Conservation (phyloP, 257 asterid genomes). For the Ehretia macrophylla region DNA sequence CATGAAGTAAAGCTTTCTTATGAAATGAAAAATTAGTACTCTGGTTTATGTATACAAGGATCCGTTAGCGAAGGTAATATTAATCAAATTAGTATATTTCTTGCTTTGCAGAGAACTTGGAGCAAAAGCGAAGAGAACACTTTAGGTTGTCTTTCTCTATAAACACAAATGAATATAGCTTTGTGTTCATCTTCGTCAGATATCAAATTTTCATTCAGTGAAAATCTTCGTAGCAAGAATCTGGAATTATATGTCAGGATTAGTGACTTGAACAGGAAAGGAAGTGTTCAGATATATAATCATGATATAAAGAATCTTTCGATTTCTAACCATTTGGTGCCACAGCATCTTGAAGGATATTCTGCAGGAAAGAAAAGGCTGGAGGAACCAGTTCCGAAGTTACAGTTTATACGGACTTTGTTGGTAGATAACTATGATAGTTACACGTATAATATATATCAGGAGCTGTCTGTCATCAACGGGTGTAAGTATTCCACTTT, state of each 20-base stretch:
- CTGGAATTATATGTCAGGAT: conserved; percentile 31
- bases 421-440: conserved; percentile 96
- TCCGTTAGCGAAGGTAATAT: neutral
- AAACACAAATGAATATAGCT: conserved; percentile 39
- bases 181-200: conserved; percentile 50
- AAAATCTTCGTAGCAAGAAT: conserved; percentile 32
- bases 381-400: conserved; percentile 41
- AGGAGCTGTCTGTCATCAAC: conserved; percentile 82
- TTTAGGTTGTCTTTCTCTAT: neutral
- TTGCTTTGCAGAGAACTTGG: neutral
- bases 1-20: too few relatives aligned
- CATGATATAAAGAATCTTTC: conserved; percentile 32
- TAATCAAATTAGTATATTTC: neutral
- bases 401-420: conserved; percentile 62
- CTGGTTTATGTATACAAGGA: neutral
- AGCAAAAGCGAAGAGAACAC: neutral
- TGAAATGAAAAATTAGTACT: neutral
- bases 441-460: conserved; percentile 90
- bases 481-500: conserved; percentile 55
- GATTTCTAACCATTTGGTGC: conserved; percentile 54
- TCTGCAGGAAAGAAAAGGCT: conserved; percentile 40
- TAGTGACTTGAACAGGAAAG: conserved; percentile 32
- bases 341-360: conserved; percentile 61
- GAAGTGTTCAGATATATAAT: conserved; percentile 14
- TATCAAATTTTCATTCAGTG: conserved; percentile 41